Evolutionary conservation across 306 rosid species (phyloP).

Genomic region (Senna siamea): DNA sequence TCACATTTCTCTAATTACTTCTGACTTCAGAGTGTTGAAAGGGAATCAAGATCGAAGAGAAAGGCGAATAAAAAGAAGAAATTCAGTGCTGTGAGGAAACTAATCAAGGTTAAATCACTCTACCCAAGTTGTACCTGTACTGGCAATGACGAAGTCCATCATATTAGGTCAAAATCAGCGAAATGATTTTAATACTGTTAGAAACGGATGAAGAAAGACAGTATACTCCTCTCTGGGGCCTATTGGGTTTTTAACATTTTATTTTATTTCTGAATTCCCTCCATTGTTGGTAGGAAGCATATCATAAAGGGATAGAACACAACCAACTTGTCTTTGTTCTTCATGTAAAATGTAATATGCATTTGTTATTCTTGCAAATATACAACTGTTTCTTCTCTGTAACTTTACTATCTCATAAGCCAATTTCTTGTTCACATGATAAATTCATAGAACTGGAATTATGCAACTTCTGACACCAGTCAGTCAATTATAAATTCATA

Average conservation of each 20-base stretch:
- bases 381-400: slow-evolving; percentile 13
- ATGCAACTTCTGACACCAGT: no score
- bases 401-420: not conserved
- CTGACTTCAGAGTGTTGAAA: slow-evolving; percentile 39
- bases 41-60: slow-evolving; percentile 35
- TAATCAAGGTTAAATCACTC: slow-evolving; percentile 58
- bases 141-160: slow-evolving; percentile 45
- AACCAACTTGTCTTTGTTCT: slow-evolving; percentile 18
- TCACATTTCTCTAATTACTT: not conserved
- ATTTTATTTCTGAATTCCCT: not conserved
- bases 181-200: slow-evolving; percentile 31
- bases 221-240: slow-evolving; percentile 5
- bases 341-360: slow-evolving; percentile 21
- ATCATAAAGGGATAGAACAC: slow-evolving; percentile 9
- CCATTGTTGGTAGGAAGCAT: not conserved
- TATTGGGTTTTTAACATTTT: not conserved
- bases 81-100: slow-evolving; percentile 50
- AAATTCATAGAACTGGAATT: not conserved
- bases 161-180: slow-evolving; percentile 44
- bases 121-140: slow-evolving; percentile 49
- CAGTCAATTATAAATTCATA: no score
- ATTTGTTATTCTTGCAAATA: slow-evolving; percentile 24
- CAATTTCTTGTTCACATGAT: not conserved
- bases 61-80: slow-evolving; percentile 45
- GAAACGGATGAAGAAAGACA: slow-evolving; percentile 31